These are phyloP conservation scores for Talaromyces sp. DNA, from an alignment of 2,329 filamentous ascomycete genomes.

Conservation along the genomic window DNA sequence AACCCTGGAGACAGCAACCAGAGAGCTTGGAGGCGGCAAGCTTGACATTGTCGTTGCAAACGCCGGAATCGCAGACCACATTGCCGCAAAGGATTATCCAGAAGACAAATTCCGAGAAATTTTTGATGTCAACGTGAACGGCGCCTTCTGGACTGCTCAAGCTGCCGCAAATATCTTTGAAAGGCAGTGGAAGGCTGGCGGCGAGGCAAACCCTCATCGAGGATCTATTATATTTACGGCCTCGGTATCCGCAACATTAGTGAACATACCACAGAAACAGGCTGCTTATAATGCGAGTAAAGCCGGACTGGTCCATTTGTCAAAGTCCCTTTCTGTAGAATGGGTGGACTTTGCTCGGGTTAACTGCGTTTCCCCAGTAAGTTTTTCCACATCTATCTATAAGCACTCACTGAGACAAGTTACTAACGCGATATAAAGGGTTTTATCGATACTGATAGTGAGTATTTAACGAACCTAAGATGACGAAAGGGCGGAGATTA, in stretches of 20 bases:
- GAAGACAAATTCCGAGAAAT: constrained; percentile 37
- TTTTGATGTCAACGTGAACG: constrained; percentile 35
- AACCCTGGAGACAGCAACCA: constrained; percentile 27
- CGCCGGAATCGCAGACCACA: constrained; percentile 35
- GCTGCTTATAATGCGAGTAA: constrained; percentile 36
- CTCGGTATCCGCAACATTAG: constrained; percentile 32
- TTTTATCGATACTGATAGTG: neutral
- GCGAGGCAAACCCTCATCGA: neutral
- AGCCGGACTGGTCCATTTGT: constrained; percentile 31
- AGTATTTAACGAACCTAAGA: neutral
- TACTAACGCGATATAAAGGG: neutral
- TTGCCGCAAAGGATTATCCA: constrained; percentile 35
- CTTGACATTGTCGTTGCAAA: constrained; percentile 46
- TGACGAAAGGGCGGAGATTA: neutral
- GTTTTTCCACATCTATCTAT: constrained; percentile 33
- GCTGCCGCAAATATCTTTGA: constrained; percentile 35
- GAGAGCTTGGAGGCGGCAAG: constrained; percentile 33
- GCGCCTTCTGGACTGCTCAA: constrained; percentile 35
- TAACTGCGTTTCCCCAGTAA: constrained; percentile 38
- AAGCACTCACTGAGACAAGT: constrained; percentile 8
- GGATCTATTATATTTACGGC: constrained; percentile 38
- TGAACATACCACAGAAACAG: constrained; percentile 37
- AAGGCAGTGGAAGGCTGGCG: constrained; percentile 18
- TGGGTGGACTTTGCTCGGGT: constrained; percentile 37
- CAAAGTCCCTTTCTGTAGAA: constrained; percentile 34